phyloP scores from a whole-genome alignment of 768 basidiomycete genomes.

The Xerocomus spinulosus region DNA sequence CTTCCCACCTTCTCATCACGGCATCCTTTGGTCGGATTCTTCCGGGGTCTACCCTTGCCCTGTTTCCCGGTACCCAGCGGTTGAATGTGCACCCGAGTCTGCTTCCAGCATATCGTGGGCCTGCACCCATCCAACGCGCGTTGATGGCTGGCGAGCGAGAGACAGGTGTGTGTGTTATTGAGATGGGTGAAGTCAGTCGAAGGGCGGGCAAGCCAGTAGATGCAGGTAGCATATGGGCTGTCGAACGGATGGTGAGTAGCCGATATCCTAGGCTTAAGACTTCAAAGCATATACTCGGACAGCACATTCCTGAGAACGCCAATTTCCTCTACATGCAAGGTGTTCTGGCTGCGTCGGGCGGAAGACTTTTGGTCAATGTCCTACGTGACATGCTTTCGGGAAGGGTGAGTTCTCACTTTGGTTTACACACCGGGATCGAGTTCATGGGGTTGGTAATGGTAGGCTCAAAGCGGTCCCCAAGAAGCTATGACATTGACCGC shows the following conservation, averaged over 20 bases:
- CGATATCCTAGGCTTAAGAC: not conserved
- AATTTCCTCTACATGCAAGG: conserved; percentile 57
- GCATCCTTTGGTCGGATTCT: conserved; percentile 92
- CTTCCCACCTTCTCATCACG: conserved; percentile 65
- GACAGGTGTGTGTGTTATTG: conserved; percentile 79
- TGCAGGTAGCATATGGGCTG: conserved; percentile 66
- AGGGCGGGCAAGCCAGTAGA: conserved; percentile 62
- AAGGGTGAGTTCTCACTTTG: conserved; percentile 36
- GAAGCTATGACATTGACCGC: conserved; percentile 21
- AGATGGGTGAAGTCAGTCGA: conserved; percentile 56
- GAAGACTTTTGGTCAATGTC: conserved; percentile 64
- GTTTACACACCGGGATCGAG: not conserved
- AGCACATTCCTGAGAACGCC: conserved; percentile 51
- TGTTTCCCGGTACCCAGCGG: conserved; percentile 54
- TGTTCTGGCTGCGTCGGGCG: conserved; percentile 58
- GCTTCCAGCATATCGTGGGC: conserved; percentile 82
- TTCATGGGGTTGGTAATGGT: not conserved
- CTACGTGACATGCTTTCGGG: conserved; percentile 59
- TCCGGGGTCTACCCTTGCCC: conserved; percentile 51
- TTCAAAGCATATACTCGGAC: not conserved
- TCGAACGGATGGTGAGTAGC: conserved; percentile 47
- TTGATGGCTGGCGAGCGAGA: conserved; percentile 60
- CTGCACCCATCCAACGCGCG: conserved; percentile 85
- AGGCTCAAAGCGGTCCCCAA: conserved; percentile 55
- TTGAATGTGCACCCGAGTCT: conserved; percentile 91